These are phyloP conservation scores for Butyriboletus loyo DNA, from an alignment of 768 basidiomycete species.

Conservation along the genomic window DNA sequence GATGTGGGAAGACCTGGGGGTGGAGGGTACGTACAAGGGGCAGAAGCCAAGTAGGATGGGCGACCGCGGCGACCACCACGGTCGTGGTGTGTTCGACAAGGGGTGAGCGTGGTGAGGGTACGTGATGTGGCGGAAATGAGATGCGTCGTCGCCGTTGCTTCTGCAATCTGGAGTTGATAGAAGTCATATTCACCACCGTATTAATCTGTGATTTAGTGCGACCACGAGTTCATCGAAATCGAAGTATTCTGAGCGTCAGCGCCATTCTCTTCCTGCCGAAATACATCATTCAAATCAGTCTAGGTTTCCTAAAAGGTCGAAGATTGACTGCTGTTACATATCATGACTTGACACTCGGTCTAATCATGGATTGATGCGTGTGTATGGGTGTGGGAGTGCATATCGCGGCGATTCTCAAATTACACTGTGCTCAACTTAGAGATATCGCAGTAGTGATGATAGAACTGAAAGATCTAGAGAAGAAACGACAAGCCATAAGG, in stretches of 20 bases:
- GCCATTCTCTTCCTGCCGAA: not conserved
- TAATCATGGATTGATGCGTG: not conserved
- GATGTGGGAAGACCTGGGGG: constrained; percentile 56
- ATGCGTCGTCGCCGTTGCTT: constrained; percentile 68
- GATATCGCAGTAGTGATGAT: no score
- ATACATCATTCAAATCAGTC: not conserved
- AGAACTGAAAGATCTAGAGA: no score
- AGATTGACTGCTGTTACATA: not conserved
- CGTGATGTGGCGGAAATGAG: constrained; percentile 74
- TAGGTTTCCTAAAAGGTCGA: not conserved
- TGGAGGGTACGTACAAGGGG: constrained; percentile 42
- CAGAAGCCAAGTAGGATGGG: constrained; percentile 56
- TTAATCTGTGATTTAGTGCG: not conserved
- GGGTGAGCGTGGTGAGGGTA: constrained; percentile 70
- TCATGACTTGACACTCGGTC: no score
- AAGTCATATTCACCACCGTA: not conserved
- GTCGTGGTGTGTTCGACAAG: constrained; percentile 73
- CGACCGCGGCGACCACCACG: constrained; percentile 81
- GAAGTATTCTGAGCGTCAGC: no score
- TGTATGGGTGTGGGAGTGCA: not conserved
- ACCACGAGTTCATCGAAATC: not conserved
- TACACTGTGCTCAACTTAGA: no score
- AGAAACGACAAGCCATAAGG: no score
- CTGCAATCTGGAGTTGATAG: constrained; percentile 50
- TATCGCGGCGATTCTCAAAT: not conserved